These are phyloP conservation scores for Excoecaria agallocha DNA, from an alignment of 345 rosid genomes.

Conservation along the genomic window DNA sequence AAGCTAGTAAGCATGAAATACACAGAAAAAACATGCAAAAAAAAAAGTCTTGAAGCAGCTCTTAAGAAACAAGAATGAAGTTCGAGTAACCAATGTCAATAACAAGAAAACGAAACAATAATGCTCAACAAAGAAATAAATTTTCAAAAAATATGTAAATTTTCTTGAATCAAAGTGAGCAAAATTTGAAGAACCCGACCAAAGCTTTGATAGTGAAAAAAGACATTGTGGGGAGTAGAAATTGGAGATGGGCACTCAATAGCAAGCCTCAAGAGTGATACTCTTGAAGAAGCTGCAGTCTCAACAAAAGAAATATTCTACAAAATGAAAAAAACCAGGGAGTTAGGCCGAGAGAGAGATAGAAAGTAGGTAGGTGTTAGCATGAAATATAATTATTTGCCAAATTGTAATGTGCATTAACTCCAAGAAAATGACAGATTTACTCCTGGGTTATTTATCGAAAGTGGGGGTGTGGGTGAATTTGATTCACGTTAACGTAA, in stretches of 20 bases:
- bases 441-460: not conserved
- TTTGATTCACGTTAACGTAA: too few species aligned
- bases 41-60: not conserved
- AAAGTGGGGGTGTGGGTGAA: not conserved
- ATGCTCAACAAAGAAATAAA: not conserved
- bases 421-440: conserved; percentile 13
- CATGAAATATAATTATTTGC: not conserved
- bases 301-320: not conserved
- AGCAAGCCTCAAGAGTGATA: not conserved
- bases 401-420: conserved; percentile 13
- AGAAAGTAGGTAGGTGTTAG: not conserved
- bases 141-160: not conserved
- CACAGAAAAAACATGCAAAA: not conserved
- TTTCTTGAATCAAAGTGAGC: not conserved
- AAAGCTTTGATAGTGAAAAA: not conserved
- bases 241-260: not conserved
- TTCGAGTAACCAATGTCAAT: not conserved
- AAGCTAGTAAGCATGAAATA: not conserved
- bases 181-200: conserved; percentile 7
- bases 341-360: not conserved
- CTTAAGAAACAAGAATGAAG: not conserved
- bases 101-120: not conserved
- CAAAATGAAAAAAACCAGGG: too few species aligned
- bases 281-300: not conserved
- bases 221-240: not conserved